These are phyloP conservation scores for Pichia phayaonensis DNA, from an alignment of 805 yeast species.

Conservation along the genomic window DNA sequence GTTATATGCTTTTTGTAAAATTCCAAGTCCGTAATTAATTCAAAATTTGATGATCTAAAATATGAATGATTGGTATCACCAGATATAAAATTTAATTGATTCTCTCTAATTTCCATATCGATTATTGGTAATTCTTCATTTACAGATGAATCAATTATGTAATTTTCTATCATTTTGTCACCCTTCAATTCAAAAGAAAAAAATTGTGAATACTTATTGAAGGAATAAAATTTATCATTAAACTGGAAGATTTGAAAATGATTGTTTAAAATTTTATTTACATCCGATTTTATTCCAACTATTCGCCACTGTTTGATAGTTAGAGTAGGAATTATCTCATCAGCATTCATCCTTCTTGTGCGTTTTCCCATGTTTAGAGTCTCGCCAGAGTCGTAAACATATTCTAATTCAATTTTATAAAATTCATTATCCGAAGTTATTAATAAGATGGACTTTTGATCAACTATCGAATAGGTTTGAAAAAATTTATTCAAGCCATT, in stretches of 20 bases:
- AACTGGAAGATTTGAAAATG: background rate
- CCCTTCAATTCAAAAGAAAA: background rate
- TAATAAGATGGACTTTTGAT: background rate
- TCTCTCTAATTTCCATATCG: background rate
- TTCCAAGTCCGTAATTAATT: background rate
- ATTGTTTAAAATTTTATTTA: no score
- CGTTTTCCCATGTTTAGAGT: background rate
- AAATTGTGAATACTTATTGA: background rate
- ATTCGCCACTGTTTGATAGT: background rate
- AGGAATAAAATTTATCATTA: no score
- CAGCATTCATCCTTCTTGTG: background rate
- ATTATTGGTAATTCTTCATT: background rate
- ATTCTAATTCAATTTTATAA: background rate
- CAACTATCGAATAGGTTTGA: background rate
- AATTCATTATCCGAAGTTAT: background rate
- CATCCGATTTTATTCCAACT: background rate
- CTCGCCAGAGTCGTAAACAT: background rate
- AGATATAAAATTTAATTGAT: background rate
- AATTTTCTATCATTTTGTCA: background rate
- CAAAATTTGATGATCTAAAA: conserved; percentile 4
- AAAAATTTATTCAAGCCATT: conserved; percentile 5
- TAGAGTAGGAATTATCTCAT: background rate
- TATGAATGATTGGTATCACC: background rate
- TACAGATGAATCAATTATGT: background rate
- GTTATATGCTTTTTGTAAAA: conserved; percentile 2